Conservation (phyloP, 306 rosid genomes). For the Lupinus albus region DNA sequence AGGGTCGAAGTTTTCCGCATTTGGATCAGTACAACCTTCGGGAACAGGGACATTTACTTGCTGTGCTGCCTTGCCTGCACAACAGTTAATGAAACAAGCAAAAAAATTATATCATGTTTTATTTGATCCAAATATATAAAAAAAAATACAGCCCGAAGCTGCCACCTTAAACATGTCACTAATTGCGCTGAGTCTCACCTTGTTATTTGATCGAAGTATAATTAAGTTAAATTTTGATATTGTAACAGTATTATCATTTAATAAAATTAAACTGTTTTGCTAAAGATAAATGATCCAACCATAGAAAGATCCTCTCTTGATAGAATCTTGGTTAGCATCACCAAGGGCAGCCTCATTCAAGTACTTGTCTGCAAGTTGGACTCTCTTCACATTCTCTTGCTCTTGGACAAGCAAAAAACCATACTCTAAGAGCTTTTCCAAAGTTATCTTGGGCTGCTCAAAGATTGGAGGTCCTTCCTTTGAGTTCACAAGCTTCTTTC, state of each 20-base stretch:
- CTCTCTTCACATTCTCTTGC: constrained; percentile 83
- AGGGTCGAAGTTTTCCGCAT: constrained; percentile 61
- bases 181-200: too few species aligned
- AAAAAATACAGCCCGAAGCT: too few species aligned
- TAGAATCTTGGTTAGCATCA: constrained; percentile 68
- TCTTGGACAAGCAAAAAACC: constrained; percentile 79
- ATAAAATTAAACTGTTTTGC: not conserved
- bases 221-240: constrained; percentile 4
- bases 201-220: not conserved
- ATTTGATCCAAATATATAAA: not conserved
- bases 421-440: constrained; percentile 63
- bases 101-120: not conserved
- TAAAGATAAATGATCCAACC: constrained; percentile 50
- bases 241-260: not conserved
- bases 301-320: constrained; percentile 59
- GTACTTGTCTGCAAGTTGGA: constrained; percentile 76
- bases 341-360: constrained; percentile 78
- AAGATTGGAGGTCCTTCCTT: constrained; percentile 74
- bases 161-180: too few species aligned
- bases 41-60: constrained; percentile 62
- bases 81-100: not conserved
- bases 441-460: constrained; percentile 65
- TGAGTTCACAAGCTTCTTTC: constrained; percentile 80
- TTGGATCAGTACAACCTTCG: constrained; percentile 63
- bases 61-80: constrained; percentile 68